phyloP scores from a whole-genome alignment of 352 stramenopile species.

The Pythium biforme region DNA sequence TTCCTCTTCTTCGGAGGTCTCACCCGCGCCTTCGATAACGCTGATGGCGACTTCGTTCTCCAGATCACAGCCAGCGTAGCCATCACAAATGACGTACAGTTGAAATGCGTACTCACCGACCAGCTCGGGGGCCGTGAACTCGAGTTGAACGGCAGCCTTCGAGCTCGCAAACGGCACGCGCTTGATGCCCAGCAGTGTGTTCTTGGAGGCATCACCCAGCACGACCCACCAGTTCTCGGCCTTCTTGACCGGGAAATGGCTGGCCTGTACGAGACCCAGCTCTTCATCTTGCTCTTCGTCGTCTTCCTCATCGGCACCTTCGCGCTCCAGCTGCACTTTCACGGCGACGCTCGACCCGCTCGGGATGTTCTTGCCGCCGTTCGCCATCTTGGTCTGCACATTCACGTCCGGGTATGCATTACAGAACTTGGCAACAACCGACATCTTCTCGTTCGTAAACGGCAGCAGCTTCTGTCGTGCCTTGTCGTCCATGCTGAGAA shows the following conservation, averaged over 20 bases:
- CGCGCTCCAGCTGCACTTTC: slow-evolving; percentile 87
- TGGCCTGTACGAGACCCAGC: slow-evolving; percentile 71
- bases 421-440: slow-evolving; percentile 98
- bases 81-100: slow-evolving; percentile 99
- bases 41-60: slow-evolving; percentile 91
- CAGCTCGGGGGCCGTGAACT: slow-evolving; percentile 95
- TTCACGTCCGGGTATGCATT: slow-evolving; percentile 99
- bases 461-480: slow-evolving; percentile 89
- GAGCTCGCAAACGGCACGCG: slow-evolving; percentile 90
- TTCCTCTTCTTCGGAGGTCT: slow-evolving; percentile 31
- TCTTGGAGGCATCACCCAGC: slow-evolving; percentile 94
- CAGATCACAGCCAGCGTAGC: slow-evolving; percentile 97
- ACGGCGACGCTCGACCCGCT: slow-evolving; percentile 91
- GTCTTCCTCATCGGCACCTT: slow-evolving; percentile 82
- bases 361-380: slow-evolving; percentile 89
- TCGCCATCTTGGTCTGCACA: slow-evolving; percentile 91
- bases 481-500: slow-evolving; percentile 94
- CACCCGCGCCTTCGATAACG: slow-evolving; percentile 43
- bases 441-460: slow-evolving; percentile 91
- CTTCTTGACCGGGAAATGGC: slow-evolving; percentile 88
- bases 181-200: slow-evolving; percentile 98
- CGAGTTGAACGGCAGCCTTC: slow-evolving; percentile 84
- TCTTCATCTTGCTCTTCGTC: slow-evolving; percentile 50
- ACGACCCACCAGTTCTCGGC: slow-evolving; percentile 99
- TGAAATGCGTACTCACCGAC: slow-evolving; percentile 94